Percentiles rank a stretch among this genome's conserved stretches.
These are phyloP conservation scores for Pugionium cornutum DNA, from an alignment of 345 rosid species.

Conservation along the genomic window DNA sequence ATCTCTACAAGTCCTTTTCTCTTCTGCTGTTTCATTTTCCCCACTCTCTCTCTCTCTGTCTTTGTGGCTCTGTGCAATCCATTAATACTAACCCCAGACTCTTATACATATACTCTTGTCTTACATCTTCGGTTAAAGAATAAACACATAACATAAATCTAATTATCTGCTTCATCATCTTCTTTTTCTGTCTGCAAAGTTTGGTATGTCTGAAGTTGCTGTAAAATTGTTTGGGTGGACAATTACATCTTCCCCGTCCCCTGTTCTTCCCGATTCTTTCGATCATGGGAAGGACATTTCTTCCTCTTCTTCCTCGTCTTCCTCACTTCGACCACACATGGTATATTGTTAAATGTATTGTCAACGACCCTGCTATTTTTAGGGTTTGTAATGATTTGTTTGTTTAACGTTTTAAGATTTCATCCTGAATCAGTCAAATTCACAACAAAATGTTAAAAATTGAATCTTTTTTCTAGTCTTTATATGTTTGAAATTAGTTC, in stretches of 20 bases:
- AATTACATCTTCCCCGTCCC: conserved; percentile 20
- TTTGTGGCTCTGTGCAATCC: conserved; percentile 36
- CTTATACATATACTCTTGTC: conserved; percentile 10
- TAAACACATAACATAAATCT: conserved; percentile 19
- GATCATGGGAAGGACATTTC: conserved; percentile 8
- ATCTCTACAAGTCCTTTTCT: conserved; percentile 34
- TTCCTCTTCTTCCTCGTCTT: conserved; percentile 27
- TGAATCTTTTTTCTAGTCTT: not conserved
- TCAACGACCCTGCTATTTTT: too few species aligned
- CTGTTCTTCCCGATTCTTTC: conserved; percentile 15
- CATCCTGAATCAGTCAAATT: not conserved
- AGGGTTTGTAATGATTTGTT: too few species aligned
- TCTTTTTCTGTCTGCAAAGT: conserved; percentile 5
- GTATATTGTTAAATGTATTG: conserved; percentile 6
- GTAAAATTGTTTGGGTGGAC: conserved; percentile 36
- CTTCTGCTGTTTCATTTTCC: conserved; percentile 25
- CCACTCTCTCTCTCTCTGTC: conserved; percentile 2
- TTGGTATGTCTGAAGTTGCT: conserved; percentile 20
- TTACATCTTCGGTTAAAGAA: conserved; percentile 16
- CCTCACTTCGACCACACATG: conserved; percentile 24
- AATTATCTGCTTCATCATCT: conserved; percentile 9
- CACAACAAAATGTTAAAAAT: not conserved
- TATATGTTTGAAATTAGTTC: conserved; percentile 15
- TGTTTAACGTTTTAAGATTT: too few species aligned
- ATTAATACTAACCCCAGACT: conserved; percentile 24